Base-by-base conservation (phyloP, 306 rosid species). In the Rosa lucieae region DNA sequence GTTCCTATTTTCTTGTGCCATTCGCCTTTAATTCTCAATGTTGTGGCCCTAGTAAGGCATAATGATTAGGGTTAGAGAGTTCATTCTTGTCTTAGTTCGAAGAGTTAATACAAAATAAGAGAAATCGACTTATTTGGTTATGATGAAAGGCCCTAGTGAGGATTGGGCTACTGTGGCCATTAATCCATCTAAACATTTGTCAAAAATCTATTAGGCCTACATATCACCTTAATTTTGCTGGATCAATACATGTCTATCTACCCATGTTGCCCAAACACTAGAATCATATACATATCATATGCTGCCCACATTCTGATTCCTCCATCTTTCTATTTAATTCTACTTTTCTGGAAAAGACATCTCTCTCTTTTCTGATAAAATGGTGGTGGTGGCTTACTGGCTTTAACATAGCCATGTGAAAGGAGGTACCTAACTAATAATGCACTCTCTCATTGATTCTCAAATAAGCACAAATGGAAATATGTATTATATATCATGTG, bases 341-440 rank as follows among this genome's bases (percentile, higher is more conserved):
- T 8, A 32, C 0, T 39, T 39, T 39, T 14, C 48, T 67, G 48
- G 14, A 40, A 56, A 67, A 17, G 48, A 67, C 71, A 37, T 67
- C 71, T 39, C 69, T 29, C 15, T 13, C 26, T 67, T 67, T 37
- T 39, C 13, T 79, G 80, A 87, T 88, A 72, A 55, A 76, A 87
- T 82, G 72, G 90, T 78, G 88, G 84, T 82, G 86, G 89, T 72
- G 79, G 61, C 48, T 59, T 68, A 42, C 51, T 68, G 73, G 52
- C 73, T 69, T 82, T 42, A 83, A 85, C 79, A 79, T 63, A 83
- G 35, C 88, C 97, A 89, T 89, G 92, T 90, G 93, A 78, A 29
- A 67, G 72, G 10, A 18, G 86, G 81, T 26, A 76, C 79, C 79
- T 76, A 76, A 62, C 91, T 82, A 83, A 86, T 79, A 85, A 72